Evolutionary conservation across 805 yeast species (phyloP), one percentile per base, ranked within the genome.

Genomic region (Blastobotrys terrestris): DNA sequence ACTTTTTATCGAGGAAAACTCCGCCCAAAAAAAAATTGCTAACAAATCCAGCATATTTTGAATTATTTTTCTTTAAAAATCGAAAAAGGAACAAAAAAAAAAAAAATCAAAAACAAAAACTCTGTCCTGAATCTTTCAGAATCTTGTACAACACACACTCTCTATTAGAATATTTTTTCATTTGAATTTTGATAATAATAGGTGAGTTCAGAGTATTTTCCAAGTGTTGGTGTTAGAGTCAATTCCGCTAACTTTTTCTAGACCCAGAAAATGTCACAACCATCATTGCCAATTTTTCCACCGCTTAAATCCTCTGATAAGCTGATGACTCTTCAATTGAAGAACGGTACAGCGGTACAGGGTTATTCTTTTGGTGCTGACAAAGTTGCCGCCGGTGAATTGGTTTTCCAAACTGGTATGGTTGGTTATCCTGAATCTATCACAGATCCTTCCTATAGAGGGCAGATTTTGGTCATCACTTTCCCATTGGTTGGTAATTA

Each of bases 361-460:
- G 99, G 99, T 73, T 89, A 86, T 75, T 92, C 98, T 18, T 94
- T 94, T 65, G 99, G 99, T 77, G 96, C 98, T 52, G 84, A 84
- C 57, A 81, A 77, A 55, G 70, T 96, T 21, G 81, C 83, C 53
- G 95, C 98, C 53, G 99, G 99, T 79, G 99, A 94, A 75, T 81
- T 95, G 64, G 99, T 94, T 56, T 94, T 94, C 82, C 98, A 95
- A 74, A 94, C 99, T 58, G 98, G 99, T 77, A 91, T 94, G 97
- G 98, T 94, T 62, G 99, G 99, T 57, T 94, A 94, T 71, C 99
- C 98, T 43, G 99, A 94, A 73, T 84, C 97, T 50, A 81, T 94
- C 71, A 90, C 99, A 42, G 99, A 94, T 73, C 99, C 99, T 56
- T 94, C 98, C 45, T 94, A 94, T 72, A 91, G 87, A 67, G 99